These are phyloP conservation scores for Trifolium repens DNA, from an alignment of 306 rosid species.

Conservation along the genomic window DNA sequence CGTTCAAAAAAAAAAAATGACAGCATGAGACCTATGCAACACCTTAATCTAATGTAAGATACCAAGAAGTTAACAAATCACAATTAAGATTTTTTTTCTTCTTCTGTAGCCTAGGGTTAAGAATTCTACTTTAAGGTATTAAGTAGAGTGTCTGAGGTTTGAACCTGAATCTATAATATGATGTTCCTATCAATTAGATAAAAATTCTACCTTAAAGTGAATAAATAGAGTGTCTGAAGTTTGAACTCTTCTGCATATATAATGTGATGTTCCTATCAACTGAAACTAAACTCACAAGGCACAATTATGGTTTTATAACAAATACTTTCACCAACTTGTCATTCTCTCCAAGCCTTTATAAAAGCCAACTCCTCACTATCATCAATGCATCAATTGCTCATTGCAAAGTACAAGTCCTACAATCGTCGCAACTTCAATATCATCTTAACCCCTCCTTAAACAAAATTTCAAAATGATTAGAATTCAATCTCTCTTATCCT, in stretches of 20 bases:
- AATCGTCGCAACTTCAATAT: background rate
- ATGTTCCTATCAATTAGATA: too few species aligned
- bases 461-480: slow-evolving; percentile 5
- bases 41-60: slow-evolving; percentile 26
- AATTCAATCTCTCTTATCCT: slow-evolving; percentile 33
- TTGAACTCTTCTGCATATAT: too few species aligned
- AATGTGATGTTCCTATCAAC: too few species aligned
- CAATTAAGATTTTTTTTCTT: background rate
- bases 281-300: background rate
- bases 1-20: too few species aligned
- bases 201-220: too few species aligned
- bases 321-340: slow-evolving; percentile 43
- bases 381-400: slow-evolving; percentile 39
- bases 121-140: too few species aligned
- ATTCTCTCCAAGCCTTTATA: slow-evolving; percentile 38
- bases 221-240: too few species aligned
- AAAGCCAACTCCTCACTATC: background rate
- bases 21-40: slow-evolving; percentile 1
- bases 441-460: background rate
- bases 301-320: slow-evolving; percentile 12
- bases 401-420: slow-evolving; percentile 9
- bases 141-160: too few species aligned
- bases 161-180: too few species aligned
- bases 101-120: too few species aligned
- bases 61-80: slow-evolving; percentile 29